Percentiles rank a stretch among this genome's conserved stretches.
These are phyloP conservation scores for Fusarium brevicatenulatum DNA, from an alignment of 2,329 filamentous ascomycete species.

Conservation along the genomic window DNA sequence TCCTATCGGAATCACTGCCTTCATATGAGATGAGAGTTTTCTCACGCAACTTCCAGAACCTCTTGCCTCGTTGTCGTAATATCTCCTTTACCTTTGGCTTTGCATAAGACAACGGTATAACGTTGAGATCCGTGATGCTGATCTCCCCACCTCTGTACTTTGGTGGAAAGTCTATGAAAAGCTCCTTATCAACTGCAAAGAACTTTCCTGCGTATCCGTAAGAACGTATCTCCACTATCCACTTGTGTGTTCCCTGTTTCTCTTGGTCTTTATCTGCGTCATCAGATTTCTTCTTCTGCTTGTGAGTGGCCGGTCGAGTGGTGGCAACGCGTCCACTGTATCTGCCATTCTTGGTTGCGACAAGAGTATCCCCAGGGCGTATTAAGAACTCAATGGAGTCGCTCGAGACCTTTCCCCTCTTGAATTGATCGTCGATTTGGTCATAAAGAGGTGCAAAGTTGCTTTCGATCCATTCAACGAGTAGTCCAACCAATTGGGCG, in stretches of 20 bases:
- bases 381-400: neutral
- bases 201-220: neutral
- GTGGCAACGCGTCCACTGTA: neutral
- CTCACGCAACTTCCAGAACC: neutral
- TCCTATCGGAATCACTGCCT: neutral
- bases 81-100: neutral
- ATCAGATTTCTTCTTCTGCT: neutral
- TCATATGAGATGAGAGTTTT: conserved; percentile 5
- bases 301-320: neutral
- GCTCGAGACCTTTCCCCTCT: neutral
- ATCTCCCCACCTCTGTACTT: neutral
- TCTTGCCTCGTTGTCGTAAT: neutral
- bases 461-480: conserved; percentile 8
- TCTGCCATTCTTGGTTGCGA: neutral
- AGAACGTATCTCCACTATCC: neutral
- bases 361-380: neutral
- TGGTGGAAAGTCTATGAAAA: neutral
- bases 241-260: fast-evolving
- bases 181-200: neutral
- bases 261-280: neutral
- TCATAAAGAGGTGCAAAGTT: neutral
- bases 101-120: neutral
- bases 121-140: neutral
- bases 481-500: neutral
- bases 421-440: neutral